Conservation (phyloP, 805 yeast species). For the Danielia oregonensis region DNA sequence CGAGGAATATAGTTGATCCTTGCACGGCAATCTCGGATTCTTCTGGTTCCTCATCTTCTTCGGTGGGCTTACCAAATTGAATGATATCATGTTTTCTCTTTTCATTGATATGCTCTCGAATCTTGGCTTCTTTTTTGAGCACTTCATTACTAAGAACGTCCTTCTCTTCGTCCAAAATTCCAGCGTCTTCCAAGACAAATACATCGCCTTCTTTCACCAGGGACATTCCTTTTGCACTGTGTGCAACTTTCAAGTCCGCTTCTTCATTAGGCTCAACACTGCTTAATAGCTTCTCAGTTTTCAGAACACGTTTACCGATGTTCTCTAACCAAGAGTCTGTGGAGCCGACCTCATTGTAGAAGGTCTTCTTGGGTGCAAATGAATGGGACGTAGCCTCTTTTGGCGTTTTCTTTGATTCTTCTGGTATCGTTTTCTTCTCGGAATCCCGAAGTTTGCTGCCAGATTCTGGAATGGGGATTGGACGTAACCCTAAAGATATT, state of each 20-base stretch:
- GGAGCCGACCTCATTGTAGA: constrained; percentile 11
- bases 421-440: constrained; percentile 3
- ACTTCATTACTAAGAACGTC: constrained; percentile 40
- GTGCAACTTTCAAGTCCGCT: constrained; percentile 42
- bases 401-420: constrained; percentile 8
- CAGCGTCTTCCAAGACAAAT: constrained; percentile 55
- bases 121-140: constrained; percentile 20
- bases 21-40: not conserved
- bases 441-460: not conserved
- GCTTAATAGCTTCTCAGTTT: no score
- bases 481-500: constrained; percentile 13
- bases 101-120: constrained; percentile 27
- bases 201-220: constrained; percentile 41
- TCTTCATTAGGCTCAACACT: no score
- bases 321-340: constrained; percentile 14
- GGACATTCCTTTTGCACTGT: constrained; percentile 38
- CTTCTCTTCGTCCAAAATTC: constrained; percentile 29
- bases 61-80: constrained; percentile 7
- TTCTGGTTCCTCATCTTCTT: constrained; percentile 11
- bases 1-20: constrained; percentile 3
- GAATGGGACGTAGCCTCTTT: constrained; percentile 18
- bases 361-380: not conserved
- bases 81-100: constrained; percentile 12
- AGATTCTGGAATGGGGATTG: constrained; percentile 11
- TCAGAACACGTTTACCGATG: constrained; percentile 17